A percentile compares a stretch with the other conserved stretches of the same genome.
Conservation (phyloP, 768 basidiomycete species). For the Psilocybe sp. region DNA sequence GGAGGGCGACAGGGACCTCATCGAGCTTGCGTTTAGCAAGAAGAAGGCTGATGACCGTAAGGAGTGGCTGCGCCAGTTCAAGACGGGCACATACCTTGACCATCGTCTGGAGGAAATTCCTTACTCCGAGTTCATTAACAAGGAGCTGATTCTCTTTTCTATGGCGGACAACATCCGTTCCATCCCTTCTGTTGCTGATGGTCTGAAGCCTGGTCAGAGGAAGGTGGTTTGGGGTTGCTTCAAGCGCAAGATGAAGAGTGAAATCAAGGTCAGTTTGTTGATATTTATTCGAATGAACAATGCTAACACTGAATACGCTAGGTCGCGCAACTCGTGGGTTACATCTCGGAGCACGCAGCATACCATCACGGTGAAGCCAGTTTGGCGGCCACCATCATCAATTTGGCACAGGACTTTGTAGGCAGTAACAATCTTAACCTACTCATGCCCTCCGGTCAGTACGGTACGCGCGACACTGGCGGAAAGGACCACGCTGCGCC, state of each 20-base stretch:
- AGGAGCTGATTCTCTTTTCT: conserved; percentile 95
- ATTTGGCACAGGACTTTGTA: conserved; percentile 90
- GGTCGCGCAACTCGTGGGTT: conserved; percentile 95
- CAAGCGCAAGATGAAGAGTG: conserved; percentile 88
- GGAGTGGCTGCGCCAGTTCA: conserved; percentile 95
- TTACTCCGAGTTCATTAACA: conserved; percentile 95
- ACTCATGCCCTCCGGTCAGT: conserved; percentile 87
- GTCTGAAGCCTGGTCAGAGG: conserved; percentile 94
- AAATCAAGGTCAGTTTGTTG: conserved; percentile 68
- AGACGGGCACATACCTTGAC: conserved; percentile 92
- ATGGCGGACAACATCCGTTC: conserved; percentile 99
- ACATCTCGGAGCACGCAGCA: conserved; percentile 88
- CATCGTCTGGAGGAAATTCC: conserved; percentile 85
- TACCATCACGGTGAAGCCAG: conserved; percentile 97
- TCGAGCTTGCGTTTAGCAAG: conserved; percentile 99
- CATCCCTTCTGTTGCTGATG: conserved; percentile 91
- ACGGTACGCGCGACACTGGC: conserved; percentile 88
- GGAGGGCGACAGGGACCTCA: conserved; percentile 81
- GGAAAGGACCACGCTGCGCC: conserved; percentile 97
- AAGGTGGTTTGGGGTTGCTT: conserved; percentile 97
- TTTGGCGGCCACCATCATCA: conserved; percentile 87
- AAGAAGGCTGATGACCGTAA: conserved; percentile 98
- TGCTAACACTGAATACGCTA: conserved; percentile 20
- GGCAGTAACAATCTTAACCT: conserved; percentile 95
- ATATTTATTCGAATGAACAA: background rate